Evolutionary conservation across 1,284 basidiomycete genomes (phyloP).

Genomic region (Prillingera fragicola): DNA sequence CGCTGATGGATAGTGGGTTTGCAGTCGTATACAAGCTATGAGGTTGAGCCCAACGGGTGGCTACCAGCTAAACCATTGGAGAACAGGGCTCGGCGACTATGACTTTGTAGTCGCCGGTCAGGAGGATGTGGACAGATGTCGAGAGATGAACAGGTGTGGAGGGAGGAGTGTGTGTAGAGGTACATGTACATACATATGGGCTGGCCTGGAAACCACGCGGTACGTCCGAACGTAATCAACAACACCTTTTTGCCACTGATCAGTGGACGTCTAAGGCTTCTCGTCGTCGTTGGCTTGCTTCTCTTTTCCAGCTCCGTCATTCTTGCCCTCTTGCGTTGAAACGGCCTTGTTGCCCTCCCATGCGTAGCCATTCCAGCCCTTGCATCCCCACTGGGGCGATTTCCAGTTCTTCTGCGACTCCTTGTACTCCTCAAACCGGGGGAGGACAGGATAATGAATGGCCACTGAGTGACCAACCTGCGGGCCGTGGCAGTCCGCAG

Average conservation of each 20-base stretch:
- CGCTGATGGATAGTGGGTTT: conserved; percentile 27
- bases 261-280: too few relatives aligned
- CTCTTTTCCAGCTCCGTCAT: conserved; percentile 5
- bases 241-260: too few relatives aligned
- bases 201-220: too few relatives aligned
- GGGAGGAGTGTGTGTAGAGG: too few relatives aligned
- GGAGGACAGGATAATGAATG: conserved; percentile 34
- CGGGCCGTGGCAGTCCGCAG: conserved; percentile 16
- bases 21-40: conserved; percentile 27
- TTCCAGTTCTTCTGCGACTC: conserved; percentile 9
- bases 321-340: conserved; percentile 2
- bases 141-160: too few relatives aligned
- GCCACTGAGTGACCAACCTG: conserved; percentile 21
- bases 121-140: too few relatives aligned
- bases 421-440: conserved; percentile 24
- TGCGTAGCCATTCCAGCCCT: conserved; percentile 35
- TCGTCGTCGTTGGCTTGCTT: conserved; percentile 14
- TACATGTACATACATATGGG: too few relatives aligned
- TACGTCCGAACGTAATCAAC: too few relatives aligned
- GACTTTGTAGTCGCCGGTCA: too few relatives aligned
- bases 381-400: conserved; percentile 17
- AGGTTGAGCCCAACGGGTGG: neutral
- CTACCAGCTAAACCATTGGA: too few relatives aligned
- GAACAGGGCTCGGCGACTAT: neutral
- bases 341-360: conserved; percentile 16